phyloP scores from a whole-genome alignment of 1,139 yeast species.

The Geotrichum cucujoidarum region DNA sequence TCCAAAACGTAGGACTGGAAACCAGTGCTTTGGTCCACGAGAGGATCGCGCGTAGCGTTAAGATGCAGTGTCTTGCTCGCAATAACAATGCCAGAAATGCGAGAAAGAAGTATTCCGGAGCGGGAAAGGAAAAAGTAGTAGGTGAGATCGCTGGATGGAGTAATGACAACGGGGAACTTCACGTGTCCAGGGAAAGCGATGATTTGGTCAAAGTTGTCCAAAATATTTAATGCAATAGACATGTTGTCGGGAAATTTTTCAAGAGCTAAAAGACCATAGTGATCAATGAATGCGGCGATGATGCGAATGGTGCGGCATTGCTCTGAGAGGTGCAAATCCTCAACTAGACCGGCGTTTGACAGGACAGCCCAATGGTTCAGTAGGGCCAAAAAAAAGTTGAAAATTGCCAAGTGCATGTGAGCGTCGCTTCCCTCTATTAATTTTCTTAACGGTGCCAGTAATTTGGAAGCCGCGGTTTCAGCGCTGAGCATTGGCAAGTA shows the following conservation, averaged over 20 bases:
- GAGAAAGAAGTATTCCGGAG: constrained; percentile 46
- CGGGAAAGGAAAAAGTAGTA: constrained; percentile 39
- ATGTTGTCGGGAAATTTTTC: constrained; percentile 24
- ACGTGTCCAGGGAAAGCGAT: constrained; percentile 26
- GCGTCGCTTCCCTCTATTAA: constrained; percentile 13
- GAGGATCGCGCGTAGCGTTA: constrained; percentile 26
- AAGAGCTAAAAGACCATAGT: constrained; percentile 22
- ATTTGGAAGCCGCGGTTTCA: constrained; percentile 8
- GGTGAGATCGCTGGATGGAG: constrained; percentile 42
- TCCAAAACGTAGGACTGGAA: constrained; percentile 14
- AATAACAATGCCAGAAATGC: constrained; percentile 48
- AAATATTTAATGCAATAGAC: constrained; percentile 22
- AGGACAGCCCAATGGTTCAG: constrained; percentile 6
- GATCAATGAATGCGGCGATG: constrained; percentile 23
- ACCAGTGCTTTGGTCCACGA: constrained; percentile 29
- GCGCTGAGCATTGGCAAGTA: constrained; percentile 23
- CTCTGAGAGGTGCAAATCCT: constrained; percentile 11
- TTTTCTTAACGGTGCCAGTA: constrained; percentile 22
- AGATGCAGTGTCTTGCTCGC: constrained; percentile 39
- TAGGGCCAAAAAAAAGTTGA: constrained; percentile 15
- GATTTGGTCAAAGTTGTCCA: constrained; percentile 29
- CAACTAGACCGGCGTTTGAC: not conserved
- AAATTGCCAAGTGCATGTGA: constrained; percentile 3
- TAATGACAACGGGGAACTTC: constrained; percentile 30
- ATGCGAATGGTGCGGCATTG: constrained; percentile 17